Evolutionary conservation across 371 early-diverging fungal genomes (phyloP), one percentile per base, ranked within the genome.

Genomic region (Rhizomucor pusillus): DNA sequence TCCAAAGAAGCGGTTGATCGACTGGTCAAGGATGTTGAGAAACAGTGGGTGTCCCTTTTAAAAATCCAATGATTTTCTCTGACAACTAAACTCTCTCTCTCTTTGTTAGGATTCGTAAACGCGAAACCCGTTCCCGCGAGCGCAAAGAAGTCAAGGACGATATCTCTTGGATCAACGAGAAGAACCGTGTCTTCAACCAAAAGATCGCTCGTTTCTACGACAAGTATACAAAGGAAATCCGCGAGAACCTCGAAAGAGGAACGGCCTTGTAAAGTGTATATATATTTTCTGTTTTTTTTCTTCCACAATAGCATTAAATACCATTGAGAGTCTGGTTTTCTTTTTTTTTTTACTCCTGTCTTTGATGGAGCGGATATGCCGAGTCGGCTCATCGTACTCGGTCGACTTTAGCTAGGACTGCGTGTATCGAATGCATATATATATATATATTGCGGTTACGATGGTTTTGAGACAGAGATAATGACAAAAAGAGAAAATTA

Each of bases 101-200:
- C 16, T 53, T n/a, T 13, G 5, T 7, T 63, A 86, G 82, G 54
- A 80, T 84, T 54, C 81, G 82, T 35, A 77, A 77, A 34, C 82
- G 92, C 25, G 75, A 78, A 24, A 84, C 84, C 41, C 86, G 85
- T 61, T 88, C 88, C n/a, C 81, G 85, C 47, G 80, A 82, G 40
- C 77, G 88, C 59, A 82, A 88, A 56, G 83, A 89, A 43, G 69
- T 79, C 53, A 89, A 86, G 44, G 96, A 91, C 23, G 93, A 93
- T 53, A 91, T 98, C 54, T 91, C 94, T 16, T 96, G 92, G 72
- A 97, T 98, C 79, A 97, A 97, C 65, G 95, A 97, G 54, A 82
- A 92, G 72, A 98, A 98, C 69, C 90, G 88, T 58, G 81, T 88
- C 19, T 98, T 97, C 77, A 97, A 97, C 85, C 88, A 90, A 61